These are phyloP conservation scores for Tetradesmus obliquus DNA, from an alignment of 139 green algal genomes.

Conservation along the genomic window DNA sequence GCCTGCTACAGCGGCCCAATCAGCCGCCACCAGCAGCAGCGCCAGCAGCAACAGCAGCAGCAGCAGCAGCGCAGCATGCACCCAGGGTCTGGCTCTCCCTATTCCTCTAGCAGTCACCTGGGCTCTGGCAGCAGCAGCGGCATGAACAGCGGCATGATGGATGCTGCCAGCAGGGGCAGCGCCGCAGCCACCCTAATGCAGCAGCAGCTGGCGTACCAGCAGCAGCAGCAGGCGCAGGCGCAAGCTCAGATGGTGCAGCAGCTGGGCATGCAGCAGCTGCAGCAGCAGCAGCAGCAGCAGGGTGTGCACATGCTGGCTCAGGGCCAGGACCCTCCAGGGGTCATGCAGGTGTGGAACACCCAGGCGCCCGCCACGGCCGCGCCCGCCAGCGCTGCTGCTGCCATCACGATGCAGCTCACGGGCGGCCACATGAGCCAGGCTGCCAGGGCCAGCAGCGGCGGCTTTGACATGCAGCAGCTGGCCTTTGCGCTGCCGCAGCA, in stretches of 20 bases:
- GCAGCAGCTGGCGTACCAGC: constrained; percentile 18
- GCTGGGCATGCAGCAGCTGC: not conserved
- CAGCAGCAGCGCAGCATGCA: not conserved
- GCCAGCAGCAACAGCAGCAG: not conserved
- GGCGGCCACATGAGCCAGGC: not conserved
- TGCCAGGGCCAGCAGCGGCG: not conserved
- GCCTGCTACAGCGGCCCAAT: not conserved
- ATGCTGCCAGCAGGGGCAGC: not conserved
- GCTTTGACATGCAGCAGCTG: constrained; percentile 40
- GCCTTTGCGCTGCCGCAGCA: constrained; percentile 27
- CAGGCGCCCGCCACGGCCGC: not conserved
- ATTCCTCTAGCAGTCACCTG: not conserved
- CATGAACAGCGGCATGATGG: not conserved
- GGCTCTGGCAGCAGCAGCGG: not conserved
- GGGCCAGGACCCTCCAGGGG: not conserved
- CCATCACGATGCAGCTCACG: not conserved
- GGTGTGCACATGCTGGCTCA: not conserved
- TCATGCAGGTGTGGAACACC: not conserved
- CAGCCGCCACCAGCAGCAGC: not conserved
- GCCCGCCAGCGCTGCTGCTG: not conserved
- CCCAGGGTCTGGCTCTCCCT: not conserved
- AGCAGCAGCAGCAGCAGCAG: not conserved
- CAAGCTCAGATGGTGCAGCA: not conserved
- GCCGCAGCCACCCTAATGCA: not conserved
- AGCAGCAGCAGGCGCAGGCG: constrained; percentile 7